Percentiles rank a stretch among this genome's conserved stretches.
These are phyloP conservation scores for Capsicum pubescens DNA, from an alignment of 257 asterid species.

Conservation along the genomic window DNA sequence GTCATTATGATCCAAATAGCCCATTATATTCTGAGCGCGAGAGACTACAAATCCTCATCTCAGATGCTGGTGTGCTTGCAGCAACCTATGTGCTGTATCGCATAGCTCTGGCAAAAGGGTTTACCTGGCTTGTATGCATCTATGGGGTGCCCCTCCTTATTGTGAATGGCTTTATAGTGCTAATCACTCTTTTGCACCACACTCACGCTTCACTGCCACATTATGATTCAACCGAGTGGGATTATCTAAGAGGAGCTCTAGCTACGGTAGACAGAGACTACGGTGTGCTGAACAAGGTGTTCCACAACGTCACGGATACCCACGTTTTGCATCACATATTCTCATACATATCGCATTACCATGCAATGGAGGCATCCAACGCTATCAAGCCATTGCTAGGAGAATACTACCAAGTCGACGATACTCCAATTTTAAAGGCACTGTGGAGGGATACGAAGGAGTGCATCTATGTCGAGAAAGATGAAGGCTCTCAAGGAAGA, in stretches of 20 bases:
- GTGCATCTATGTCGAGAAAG: not conserved
- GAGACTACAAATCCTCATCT: not conserved
- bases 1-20: slow-evolving; percentile 2
- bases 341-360: slow-evolving; percentile 1
- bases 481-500: not conserved
- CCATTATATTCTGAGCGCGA: not conserved
- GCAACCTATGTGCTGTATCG: not conserved
- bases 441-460: not conserved
- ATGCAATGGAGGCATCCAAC: not conserved
- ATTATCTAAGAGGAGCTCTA: not conserved
- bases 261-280: slow-evolving; percentile 7
- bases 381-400: not conserved
- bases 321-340: slow-evolving; percentile 8
- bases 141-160: not conserved
- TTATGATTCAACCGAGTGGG: not conserved
- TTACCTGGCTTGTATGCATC: not conserved
- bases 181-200: not conserved
- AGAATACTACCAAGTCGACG: not conserved
- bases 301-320: not conserved
- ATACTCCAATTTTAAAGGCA: slow-evolving; percentile 10
- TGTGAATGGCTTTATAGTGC: not conserved
- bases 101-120: not conserved
- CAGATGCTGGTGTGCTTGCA: not conserved
- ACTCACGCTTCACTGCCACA: not conserved
- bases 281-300: not conserved